phyloP scores from a whole-genome alignment of 2,329 filamentous ascomycete species.

The Furcasterigmium sp. region DNA sequence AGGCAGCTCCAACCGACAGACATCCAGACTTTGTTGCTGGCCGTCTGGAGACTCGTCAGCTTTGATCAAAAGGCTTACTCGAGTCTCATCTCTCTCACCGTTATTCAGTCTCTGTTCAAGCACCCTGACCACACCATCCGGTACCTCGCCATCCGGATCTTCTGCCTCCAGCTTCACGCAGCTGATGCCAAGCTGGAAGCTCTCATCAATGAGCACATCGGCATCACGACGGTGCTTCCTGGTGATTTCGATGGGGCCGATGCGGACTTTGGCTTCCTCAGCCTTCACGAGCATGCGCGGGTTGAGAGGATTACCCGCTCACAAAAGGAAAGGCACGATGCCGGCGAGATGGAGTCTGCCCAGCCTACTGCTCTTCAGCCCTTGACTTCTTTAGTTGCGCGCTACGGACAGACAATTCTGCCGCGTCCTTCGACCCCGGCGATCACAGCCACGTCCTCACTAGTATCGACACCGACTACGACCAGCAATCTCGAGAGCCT shows the following conservation, averaged over 20 bases:
- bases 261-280: slow-evolving; percentile 75
- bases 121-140: slow-evolving; percentile 57
- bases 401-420: slow-evolving; percentile 63
- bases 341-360: slow-evolving; percentile 11
- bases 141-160: slow-evolving; percentile 77
- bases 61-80: slow-evolving; percentile 68
- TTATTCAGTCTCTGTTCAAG: slow-evolving; percentile 64
- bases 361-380: slow-evolving; percentile 25
- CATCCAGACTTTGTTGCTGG: slow-evolving; percentile 49
- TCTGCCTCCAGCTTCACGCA: slow-evolving; percentile 72
- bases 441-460: slow-evolving; percentile 26
- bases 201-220: slow-evolving; percentile 63
- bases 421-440: slow-evolving; percentile 53
- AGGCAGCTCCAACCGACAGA: slow-evolving; percentile 7
- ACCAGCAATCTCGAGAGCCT: slow-evolving; percentile 65
- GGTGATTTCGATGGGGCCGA: slow-evolving; percentile 70
- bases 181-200: slow-evolving; percentile 74
- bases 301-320: slow-evolving; percentile 38
- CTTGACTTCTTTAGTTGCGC: slow-evolving; percentile 56
- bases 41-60: slow-evolving; percentile 73
- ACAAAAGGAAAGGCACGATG: slow-evolving; percentile 29
- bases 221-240: slow-evolving; percentile 51
- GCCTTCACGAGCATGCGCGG: slow-evolving; percentile 51
- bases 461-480: slow-evolving; percentile 71
- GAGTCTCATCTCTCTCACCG: slow-evolving; percentile 56